Percentiles rank a stretch among this genome's conserved stretches.
Conservation (phyloP, 306 rosid species). For the Alnus rubra region DNA sequence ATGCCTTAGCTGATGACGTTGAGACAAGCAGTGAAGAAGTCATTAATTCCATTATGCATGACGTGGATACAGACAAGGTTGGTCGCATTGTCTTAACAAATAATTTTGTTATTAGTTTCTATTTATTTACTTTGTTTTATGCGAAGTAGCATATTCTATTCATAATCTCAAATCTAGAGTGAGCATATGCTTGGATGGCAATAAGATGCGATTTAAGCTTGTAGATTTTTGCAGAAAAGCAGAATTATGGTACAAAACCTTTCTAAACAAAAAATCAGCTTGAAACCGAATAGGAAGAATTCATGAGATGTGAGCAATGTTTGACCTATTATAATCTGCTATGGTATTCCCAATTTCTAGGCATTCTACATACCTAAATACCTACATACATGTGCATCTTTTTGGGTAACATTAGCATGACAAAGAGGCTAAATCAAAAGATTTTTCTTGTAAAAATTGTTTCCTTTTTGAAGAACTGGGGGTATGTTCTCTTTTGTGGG, state of each 20-base stretch:
- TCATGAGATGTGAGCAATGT: neutral
- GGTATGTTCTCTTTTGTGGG: neutral
- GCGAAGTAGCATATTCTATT: neutral
- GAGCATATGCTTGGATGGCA: neutral
- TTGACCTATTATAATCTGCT: neutral
- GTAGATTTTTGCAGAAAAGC: neutral
- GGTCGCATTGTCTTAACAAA: conserved; percentile 10
- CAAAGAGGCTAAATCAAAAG: neutral
- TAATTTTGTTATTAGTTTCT: neutral
- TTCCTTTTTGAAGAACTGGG: neutral
- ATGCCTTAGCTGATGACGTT: conserved; percentile 57
- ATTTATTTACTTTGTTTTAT: neutral
- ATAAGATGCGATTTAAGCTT: neutral
- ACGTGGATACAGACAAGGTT: conserved; percentile 97
- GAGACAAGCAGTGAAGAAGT: conserved; percentile 72
- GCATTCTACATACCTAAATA: neutral
- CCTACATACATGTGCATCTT: neutral
- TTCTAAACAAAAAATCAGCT: neutral
- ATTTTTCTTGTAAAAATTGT: neutral
- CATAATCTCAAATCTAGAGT: neutral
- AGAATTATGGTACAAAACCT: neutral
- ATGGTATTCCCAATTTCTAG: neutral
- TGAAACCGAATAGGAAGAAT: neutral
- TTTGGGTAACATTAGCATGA: neutral
- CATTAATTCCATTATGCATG: conserved; percentile 69